Evolutionary conservation across 148 eudicot species (phyloP), one percentile per base, ranked within the genome.

Genomic region (Fagopyrum tataricum): DNA sequence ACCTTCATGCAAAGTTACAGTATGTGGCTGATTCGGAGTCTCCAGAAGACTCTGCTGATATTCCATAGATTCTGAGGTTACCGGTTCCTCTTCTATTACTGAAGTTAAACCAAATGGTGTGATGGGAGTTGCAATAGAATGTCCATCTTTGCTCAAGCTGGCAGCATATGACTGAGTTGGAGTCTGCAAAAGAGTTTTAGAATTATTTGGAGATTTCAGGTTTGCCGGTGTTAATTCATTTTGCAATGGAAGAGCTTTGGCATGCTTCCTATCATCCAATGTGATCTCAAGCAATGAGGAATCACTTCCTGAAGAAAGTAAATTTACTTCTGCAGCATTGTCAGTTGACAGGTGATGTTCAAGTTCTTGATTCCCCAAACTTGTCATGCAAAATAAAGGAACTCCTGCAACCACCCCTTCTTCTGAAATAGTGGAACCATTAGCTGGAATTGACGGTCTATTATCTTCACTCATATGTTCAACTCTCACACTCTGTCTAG

Each of bases 361-460:
- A 76, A 37, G 44, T 11, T 40, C 77, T 71, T 79, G 81, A 40
- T 81, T 72, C 41, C 79, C 83, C 20, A 86, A 77, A 71, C 18
- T 72, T 47, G 78, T 73, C 31, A 61, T 39, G 76, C 76, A 74
- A 82, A 84, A 78, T 55, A 78, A 80, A 82, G 85, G 83, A 82
- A 74, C 79, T 39, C 52, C 71, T 47, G 61, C 41, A 72, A 17
- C 40, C 24, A 52, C 46, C 49, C 52, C 44, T 47, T 72, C 72
- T 31, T 47, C 40, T 52, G 44, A 56, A 40, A 58, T 77, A 46
- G 58, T 44, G 43, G 26, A 72, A 41, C 72, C 75, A 58, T 72
- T 64, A 68, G 68, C n/a, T 41, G 56, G 69, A 66, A 67, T 24
- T 7, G 76, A 66, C 21, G 79, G 77, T 44, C 37, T 78, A 58